A percentile compares a stretch with the other conserved stretches of the same genome.
phyloP scores from a whole-genome alignment of 2,329 filamentous ascomycete species.

The Cordyceps pruinosa region DNA sequence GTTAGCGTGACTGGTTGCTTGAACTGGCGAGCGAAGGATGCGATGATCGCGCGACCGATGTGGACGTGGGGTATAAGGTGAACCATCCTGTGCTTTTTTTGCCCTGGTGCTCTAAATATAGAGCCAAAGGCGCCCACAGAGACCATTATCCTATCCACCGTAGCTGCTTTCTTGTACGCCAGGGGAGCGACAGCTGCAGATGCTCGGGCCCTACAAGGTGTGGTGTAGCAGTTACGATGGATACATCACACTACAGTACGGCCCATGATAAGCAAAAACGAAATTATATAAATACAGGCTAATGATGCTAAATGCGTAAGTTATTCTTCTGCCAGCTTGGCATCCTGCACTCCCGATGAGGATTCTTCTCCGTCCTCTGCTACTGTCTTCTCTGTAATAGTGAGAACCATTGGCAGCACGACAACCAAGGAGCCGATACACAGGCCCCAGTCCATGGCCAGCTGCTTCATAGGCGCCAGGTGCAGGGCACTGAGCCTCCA shows the following conservation, averaged over 20 bases:
- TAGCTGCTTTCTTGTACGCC: too few relatives aligned
- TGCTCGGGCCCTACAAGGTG: too few relatives aligned
- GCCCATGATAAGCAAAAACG: not conserved
- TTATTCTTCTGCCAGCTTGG: slow-evolving; percentile 14
- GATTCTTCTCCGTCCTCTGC: slow-evolving; percentile 20
- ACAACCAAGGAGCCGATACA: slow-evolving; percentile 37
- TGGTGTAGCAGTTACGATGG: too few relatives aligned
- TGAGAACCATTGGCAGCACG: slow-evolving; percentile 35
- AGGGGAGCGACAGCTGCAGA: too few relatives aligned
- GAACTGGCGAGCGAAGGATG: too few relatives aligned
- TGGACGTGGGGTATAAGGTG: not conserved
- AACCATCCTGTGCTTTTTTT: too few relatives aligned
- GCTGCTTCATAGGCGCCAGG: slow-evolving; percentile 31
- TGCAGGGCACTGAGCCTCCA: slow-evolving; percentile 36
- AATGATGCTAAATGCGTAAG: not conserved
- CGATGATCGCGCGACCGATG: too few relatives aligned
- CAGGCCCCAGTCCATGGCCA: slow-evolving; percentile 40
- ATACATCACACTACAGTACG: too few relatives aligned
- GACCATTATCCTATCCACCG: too few relatives aligned
- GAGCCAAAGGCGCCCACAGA: too few relatives aligned
- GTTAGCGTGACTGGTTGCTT: not conserved
- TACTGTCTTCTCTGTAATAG: slow-evolving; percentile 26
- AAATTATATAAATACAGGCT: not conserved
- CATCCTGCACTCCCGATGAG: slow-evolving; percentile 10
- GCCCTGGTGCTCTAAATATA: too few relatives aligned